Base-by-base conservation (phyloP, 352 stramenopile genomes). In the Phytophthora pluvialis region DNA sequence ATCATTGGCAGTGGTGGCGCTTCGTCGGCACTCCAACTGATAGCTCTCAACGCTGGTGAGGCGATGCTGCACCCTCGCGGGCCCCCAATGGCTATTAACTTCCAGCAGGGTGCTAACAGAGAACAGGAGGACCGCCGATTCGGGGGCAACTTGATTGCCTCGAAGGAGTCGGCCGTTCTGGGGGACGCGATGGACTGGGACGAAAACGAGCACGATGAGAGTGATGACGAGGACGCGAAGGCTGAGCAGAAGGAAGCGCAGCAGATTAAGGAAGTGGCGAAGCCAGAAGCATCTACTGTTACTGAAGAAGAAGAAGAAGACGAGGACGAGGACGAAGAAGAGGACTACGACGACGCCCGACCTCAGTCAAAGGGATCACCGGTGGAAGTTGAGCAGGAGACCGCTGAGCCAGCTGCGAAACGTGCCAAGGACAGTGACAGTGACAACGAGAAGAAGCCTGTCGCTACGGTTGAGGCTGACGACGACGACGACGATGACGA, bases 51-150 rank as follows among this genome's bases (percentile, higher is more conserved):
- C 42, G 79, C 74, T 10, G 76, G 81, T 28, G 87, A 95, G 49
- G 79, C 79, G 7, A 64, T 94, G 45, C 58, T 95, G 43, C 87
- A 94, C 35, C 87, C 85, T 11, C 84, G 87, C 43, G 85, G 73
- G 0, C 85, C 83, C 11, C 85, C 87, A n/a, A 73, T 95, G 32
- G 66, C 70, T 43, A 78, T 94, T 52, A 80, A 75, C 38, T 74
- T 90, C 18, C 62, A 78, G 32, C 53, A 83, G 10, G 57, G 29
- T 12, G 10, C 45, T 28, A 61, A 33, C 44, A 64, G 70, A 36
- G 63, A 82, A 25, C 59, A 65, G 15, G 61, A 61, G 12, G 59
- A 44, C 10, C 31, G 13, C 5, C 29, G 50, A 45, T 61, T 53
- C 42, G 26, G 39, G 21, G 12, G 1, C 21, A 45, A 29, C 26